Evolutionary conservation across 75 land plant species (phyloP), one percentile per base, ranked within the genome.

Genomic region (Azolla pinnata): DNA sequence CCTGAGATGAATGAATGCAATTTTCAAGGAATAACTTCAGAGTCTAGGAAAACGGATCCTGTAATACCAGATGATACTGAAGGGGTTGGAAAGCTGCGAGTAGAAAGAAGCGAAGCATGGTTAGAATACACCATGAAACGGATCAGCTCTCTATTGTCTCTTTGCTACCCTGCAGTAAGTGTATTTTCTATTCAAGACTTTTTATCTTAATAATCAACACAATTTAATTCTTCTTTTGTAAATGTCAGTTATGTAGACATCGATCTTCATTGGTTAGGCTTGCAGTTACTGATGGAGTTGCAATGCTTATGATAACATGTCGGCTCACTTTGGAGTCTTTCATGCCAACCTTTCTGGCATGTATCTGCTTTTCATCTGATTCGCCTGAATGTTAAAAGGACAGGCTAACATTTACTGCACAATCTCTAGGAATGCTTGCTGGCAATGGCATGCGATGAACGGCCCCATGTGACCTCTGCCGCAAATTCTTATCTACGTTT

Each of bases 391-490:
- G 49, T 18, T 18, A 17, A 23, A 4, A 23, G 17, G 21, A 18
- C 17, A 17, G 49, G n/a, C 14, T 46, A 46, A 46, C 49, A 18
- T 46, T 3, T 46, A 2, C 2, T 46, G 1, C 19, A 2, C 4
- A 19, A 2, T 1, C n/a, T 8, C 67, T 79, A 93, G 98, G 98
- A 93, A 54, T 82, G 89, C 70, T 62, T 93, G 16, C 81, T 81
- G 69, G 78, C 68, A 33, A 79, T 93, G 65, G 89, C 71, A 32
- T 81, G 81, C 77, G 96, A 85, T 75, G 90, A 83, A 46, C 64
- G 75, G 62, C 78, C 74, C 35, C 65, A 63, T 58, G 84, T 93
- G 9, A 74, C 96, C 19, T 38, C 64, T 49, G 72, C 65, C 53
- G 96, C 96, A 54, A 81, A 76, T 10, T 61, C 56, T 12, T 76